Evolutionary conservation across 352 stramenopile species (phyloP).

Genomic region (Globisporangium canariense): DNA sequence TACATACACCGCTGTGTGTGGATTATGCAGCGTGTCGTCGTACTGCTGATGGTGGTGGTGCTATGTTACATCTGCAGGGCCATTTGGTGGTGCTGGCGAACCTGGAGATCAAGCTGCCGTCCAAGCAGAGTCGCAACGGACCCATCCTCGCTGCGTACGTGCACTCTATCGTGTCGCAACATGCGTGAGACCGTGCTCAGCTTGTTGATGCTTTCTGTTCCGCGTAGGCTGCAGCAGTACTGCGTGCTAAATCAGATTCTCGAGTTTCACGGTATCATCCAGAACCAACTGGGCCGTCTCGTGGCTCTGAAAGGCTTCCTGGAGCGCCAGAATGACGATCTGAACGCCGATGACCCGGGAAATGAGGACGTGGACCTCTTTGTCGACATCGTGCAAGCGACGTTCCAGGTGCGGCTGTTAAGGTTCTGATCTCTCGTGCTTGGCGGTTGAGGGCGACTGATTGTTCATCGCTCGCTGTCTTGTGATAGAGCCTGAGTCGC

Average conservation of each 20-base stretch:
- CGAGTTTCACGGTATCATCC: slow-evolving; percentile 72
- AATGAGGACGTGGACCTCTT: slow-evolving; percentile 56
- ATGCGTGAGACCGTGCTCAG: neutral
- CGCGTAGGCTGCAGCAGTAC: slow-evolving; percentile 66
- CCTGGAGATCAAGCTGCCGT: slow-evolving; percentile 61
- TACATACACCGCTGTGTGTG: neutral
- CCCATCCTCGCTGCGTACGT: slow-evolving; percentile 51
- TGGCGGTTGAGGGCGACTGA: neutral
- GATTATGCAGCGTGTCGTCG: neutral
- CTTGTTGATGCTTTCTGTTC: neutral
- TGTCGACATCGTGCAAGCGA: slow-evolving; percentile 47
- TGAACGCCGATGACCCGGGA: slow-evolving; percentile 32
- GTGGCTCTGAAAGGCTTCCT: slow-evolving; percentile 51
- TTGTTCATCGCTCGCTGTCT: neutral
- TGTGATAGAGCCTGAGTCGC: slow-evolving; percentile 27
- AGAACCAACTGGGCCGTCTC: slow-evolving; percentile 50
- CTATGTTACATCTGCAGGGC: slow-evolving; percentile 31
- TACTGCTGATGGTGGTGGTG: neutral
- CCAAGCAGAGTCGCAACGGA: slow-evolving; percentile 47
- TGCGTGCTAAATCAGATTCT: slow-evolving; percentile 84
- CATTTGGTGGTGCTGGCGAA: slow-evolving; percentile 74
- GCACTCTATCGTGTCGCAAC: neutral
- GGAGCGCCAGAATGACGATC: slow-evolving; percentile 33
- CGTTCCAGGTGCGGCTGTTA: slow-evolving; percentile 26
- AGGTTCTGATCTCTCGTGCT: neutral